A percentile compares a stretch with the other conserved stretches of the same genome.
These are phyloP conservation scores for Neurospora tetraspora DNA, from an alignment of 495 filamentous ascomycete genomes.

Conservation along the genomic window DNA sequence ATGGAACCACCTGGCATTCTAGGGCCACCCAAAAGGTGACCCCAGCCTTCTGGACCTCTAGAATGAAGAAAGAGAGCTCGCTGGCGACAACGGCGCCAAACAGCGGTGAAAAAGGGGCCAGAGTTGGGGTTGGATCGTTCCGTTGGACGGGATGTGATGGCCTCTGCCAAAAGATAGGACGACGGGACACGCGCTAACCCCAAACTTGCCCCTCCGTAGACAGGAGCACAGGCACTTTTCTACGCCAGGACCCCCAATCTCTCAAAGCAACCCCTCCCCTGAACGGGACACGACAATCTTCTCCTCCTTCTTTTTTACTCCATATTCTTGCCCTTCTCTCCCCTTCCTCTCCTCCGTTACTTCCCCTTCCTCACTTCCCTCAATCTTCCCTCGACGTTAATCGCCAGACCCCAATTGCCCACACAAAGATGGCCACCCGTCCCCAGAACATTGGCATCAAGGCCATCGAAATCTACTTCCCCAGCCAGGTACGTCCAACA, in stretches of 20 bases:
- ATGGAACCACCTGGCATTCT: neutral
- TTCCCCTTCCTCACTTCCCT: constrained; percentile 6
- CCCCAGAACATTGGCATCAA: constrained; percentile 98
- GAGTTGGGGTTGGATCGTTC: neutral
- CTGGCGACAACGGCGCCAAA: neutral
- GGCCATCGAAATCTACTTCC: constrained; percentile 99
- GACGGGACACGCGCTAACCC: neutral
- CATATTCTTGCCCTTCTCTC: neutral
- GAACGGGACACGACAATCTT: neutral
- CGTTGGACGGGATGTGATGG: neutral
- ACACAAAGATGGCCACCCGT: constrained; percentile 65
- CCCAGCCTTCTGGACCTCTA: neutral
- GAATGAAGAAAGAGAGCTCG: neutral
- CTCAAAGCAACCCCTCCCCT: neutral
- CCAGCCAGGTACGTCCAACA: constrained; percentile 65
- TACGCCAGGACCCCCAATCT: neutral
- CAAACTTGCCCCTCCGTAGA: neutral
- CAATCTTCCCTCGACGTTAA: neutral
- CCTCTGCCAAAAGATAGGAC: neutral
- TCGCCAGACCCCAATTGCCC: constrained; percentile 18
- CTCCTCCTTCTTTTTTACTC: neutral
- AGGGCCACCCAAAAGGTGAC: neutral
- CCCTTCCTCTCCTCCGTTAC: neutral
- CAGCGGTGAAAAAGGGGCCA: neutral
- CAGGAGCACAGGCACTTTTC: neutral